Conservation (phyloP, 176 grass and related monocot genomes). For the Musa itinerans region DNA sequence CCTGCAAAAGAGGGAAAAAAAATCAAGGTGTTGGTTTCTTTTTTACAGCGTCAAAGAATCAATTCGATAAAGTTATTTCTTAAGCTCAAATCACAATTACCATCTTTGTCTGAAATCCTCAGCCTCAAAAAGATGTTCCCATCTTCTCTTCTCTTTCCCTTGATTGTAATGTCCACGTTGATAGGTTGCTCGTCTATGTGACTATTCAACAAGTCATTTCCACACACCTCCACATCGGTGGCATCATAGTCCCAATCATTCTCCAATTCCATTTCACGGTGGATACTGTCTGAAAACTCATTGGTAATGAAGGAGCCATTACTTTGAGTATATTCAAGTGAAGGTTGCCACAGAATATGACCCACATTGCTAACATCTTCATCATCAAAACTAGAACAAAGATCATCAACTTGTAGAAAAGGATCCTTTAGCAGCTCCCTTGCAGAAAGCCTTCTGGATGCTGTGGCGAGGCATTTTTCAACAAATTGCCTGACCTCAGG, state of each 20-base stretch:
- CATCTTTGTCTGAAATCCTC: slow-evolving; percentile 11
- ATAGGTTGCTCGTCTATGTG: slow-evolving; percentile 3
- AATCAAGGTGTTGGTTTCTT: neutral
- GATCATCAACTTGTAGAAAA: slow-evolving; percentile 35
- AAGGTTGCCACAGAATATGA: neutral
- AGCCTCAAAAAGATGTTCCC: slow-evolving; percentile 16
- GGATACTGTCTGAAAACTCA: neutral
- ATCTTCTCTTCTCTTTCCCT: slow-evolving; percentile 12
- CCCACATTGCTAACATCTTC: neutral
- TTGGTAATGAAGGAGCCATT: neutral
- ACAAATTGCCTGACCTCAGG: slow-evolving; percentile 63
- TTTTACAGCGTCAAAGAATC: neutral
- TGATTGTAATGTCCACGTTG: slow-evolving; percentile 20
- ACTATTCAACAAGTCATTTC: slow-evolving; percentile 3
- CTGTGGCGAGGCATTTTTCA: slow-evolving; percentile 58
- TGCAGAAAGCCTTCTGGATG: slow-evolving; percentile 50
- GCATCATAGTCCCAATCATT: slow-evolving; percentile 4
- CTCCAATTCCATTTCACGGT: neutral
- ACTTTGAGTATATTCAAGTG: slow-evolving; percentile 1
- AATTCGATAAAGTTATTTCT: neutral
- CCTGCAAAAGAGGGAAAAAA: neutral
- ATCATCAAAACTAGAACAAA: neutral
- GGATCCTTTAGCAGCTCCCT: slow-evolving; percentile 69
- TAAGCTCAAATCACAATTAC: neutral
- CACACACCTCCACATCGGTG: neutral